These are phyloP conservation scores for Nicotiana paniculata DNA, from an alignment of 257 asterid genomes.

Conservation along the genomic window DNA sequence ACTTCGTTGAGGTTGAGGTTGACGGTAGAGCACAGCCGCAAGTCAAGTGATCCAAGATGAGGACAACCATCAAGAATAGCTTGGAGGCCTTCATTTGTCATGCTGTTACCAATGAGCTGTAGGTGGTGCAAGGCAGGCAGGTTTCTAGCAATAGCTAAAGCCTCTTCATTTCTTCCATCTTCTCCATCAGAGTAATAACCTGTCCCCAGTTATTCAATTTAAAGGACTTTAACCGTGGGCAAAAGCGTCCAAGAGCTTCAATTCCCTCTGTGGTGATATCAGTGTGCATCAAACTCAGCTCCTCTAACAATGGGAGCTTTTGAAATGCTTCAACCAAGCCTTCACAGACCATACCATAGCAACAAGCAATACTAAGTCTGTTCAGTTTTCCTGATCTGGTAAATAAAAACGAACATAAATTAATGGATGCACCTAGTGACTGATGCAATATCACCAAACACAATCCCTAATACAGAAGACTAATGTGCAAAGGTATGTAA, in stretches of 20 bases:
- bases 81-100: no score
- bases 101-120: no score
- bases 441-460: not conserved
- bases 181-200: not conserved
- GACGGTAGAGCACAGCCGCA: no score
- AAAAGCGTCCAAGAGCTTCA: no score
- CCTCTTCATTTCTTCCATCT: conserved; percentile 6
- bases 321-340: not conserved
- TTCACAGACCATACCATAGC: not conserved
- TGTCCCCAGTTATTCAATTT: not conserved
- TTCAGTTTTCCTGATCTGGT: not conserved
- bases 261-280: no score
- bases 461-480: not conserved
- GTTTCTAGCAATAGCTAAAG: not conserved
- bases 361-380: not conserved
- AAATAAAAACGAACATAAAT: not conserved
- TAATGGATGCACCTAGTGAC: not conserved
- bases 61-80: no score
- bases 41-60: no score
- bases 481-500: not conserved
- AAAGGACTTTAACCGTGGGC: no score
- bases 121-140: no score
- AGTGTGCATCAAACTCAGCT: not conserved
- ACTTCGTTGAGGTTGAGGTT: no score
- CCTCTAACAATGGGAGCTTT: no score